These are phyloP conservation scores for Solanum hybrid DNA, from an alignment of 305 asterid genomes.

Conservation along the genomic window DNA sequence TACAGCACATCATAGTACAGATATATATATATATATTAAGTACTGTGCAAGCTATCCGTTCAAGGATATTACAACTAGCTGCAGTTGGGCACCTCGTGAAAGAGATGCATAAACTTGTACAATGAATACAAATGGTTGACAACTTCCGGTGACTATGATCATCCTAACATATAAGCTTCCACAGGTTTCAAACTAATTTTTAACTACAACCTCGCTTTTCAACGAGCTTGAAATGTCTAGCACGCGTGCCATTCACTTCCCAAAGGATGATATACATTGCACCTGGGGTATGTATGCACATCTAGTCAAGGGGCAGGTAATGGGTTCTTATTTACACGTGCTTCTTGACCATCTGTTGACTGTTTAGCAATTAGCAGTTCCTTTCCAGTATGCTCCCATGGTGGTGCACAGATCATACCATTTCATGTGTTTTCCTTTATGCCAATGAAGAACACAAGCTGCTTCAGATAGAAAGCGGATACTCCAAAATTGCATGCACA, in stretches of 20 bases:
- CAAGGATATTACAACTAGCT: background rate
- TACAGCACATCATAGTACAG: too few species aligned
- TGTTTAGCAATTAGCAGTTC: conserved; percentile 4
- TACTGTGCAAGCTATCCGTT: background rate
- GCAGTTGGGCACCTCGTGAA: background rate
- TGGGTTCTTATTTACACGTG: conserved; percentile 19
- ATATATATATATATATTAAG: background rate
- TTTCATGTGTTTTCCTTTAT: background rate
- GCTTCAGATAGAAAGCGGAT: conserved; percentile 2
- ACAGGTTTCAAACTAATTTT: background rate
- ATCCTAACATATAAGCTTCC: background rate
- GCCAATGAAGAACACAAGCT: conserved; percentile 1
- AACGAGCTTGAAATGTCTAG: background rate
- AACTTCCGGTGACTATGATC: background rate
- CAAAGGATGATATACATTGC: conserved; percentile 20
- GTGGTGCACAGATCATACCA: background rate
- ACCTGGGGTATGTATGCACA: conserved; percentile 13
- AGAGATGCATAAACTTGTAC: background rate
- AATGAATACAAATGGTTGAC: background rate
- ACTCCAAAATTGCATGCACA: conserved; percentile 9
- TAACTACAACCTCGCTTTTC: background rate
- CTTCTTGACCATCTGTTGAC: background rate
- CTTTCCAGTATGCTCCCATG: background rate
- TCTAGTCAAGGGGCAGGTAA: conserved; percentile 8
- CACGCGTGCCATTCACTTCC: background rate